These are phyloP conservation scores for Moniliophthora roreri DNA, from an alignment of 1,284 basidiomycete species.

Conservation along the genomic window DNA sequence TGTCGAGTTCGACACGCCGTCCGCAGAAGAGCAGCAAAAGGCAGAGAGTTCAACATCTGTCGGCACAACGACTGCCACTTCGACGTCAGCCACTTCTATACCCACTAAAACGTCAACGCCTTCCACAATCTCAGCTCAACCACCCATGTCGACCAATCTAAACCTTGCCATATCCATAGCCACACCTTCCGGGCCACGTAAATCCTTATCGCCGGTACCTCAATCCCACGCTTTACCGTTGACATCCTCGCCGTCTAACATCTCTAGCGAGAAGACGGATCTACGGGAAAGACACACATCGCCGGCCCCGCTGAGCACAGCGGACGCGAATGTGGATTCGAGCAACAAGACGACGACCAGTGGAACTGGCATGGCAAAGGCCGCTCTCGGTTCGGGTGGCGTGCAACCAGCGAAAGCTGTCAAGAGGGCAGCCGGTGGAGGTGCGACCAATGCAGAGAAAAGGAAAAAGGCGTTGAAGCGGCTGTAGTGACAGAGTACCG, in stretches of 20 bases:
- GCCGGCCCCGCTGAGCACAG: slow-evolving; percentile 63
- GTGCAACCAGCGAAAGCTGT: slow-evolving; percentile 53
- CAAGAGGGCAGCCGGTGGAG: slow-evolving; percentile 61
- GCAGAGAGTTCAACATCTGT: slow-evolving; percentile 7
- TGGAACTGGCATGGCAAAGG: slow-evolving; percentile 29
- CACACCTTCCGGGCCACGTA: slow-evolving; percentile 21
- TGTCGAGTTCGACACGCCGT: slow-evolving; percentile 61
- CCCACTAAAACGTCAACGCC: slow-evolving; percentile 21
- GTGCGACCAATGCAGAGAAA: slow-evolving; percentile 63
- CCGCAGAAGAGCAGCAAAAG: slow-evolving; percentile 24
- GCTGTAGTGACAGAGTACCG: slow-evolving; percentile 36
- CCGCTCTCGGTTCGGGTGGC: slow-evolving; percentile 17
- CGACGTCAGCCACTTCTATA: slow-evolving; percentile 17
- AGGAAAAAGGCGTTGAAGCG: slow-evolving; percentile 83
- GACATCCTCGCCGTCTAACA: slow-evolving; percentile 35
- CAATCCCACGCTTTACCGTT: slow-evolving; percentile 34
- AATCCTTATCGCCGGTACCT: slow-evolving; percentile 37
- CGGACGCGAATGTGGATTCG: slow-evolving; percentile 62
- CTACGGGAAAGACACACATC: slow-evolving; percentile 58
- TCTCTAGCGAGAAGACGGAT: slow-evolving; percentile 40
- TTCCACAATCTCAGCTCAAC: slow-evolving; percentile 19
- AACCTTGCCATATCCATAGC: slow-evolving; percentile 24
- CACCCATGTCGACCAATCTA: slow-evolving; percentile 16
- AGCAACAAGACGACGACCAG: slow-evolving; percentile 33
- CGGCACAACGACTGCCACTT: slow-evolving; percentile 18